Evolutionary conservation across 1,284 basidiomycete species (phyloP).

Genomic region (Cryptococcus hybrid): DNA sequence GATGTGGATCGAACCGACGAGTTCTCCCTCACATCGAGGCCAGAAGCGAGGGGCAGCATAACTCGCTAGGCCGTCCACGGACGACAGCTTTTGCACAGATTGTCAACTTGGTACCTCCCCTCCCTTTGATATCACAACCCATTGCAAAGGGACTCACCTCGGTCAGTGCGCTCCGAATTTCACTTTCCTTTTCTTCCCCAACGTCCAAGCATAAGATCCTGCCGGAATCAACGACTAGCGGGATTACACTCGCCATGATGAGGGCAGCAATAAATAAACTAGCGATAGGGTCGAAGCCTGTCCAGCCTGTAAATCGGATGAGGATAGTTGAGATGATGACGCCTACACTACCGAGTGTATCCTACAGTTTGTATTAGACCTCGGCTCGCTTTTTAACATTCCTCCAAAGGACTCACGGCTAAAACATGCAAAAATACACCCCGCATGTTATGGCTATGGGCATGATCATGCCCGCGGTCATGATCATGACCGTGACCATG

Average conservation of each 20-base stretch:
- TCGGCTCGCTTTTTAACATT: too few species aligned
- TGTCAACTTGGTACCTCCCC: background rate
- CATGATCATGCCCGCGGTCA: constrained; percentile 45
- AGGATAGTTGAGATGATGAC: constrained; percentile 96
- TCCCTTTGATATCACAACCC: background rate
- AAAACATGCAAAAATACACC: constrained; percentile 79
- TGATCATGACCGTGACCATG: constrained; percentile 55
- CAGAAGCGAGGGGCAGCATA: constrained; percentile 86
- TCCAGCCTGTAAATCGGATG: constrained; percentile 98
- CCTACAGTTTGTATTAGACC: constrained; percentile 10
- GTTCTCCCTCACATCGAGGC: constrained; percentile 84
- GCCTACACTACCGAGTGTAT: constrained; percentile 61
- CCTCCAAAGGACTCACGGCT: constrained; percentile 19
- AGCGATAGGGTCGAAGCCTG: constrained; percentile 97
- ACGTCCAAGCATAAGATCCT: constrained; percentile 85
- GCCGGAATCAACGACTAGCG: constrained; percentile 90
- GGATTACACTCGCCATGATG: constrained; percentile 92
- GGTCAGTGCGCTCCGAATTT: constrained; percentile 68
- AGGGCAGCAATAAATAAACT: constrained; percentile 94
- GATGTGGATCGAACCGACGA: constrained; percentile 89
- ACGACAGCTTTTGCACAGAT: constrained; percentile 53
- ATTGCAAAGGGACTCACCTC: constrained; percentile 58
- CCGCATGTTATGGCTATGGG: constrained; percentile 97
- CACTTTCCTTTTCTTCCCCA: constrained; percentile 61
- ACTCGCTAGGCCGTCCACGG: constrained; percentile 73